Evolutionary conservation across 108 stramenopile species (phyloP).

Genomic region (Fragilariopsis cylindrus): DNA sequence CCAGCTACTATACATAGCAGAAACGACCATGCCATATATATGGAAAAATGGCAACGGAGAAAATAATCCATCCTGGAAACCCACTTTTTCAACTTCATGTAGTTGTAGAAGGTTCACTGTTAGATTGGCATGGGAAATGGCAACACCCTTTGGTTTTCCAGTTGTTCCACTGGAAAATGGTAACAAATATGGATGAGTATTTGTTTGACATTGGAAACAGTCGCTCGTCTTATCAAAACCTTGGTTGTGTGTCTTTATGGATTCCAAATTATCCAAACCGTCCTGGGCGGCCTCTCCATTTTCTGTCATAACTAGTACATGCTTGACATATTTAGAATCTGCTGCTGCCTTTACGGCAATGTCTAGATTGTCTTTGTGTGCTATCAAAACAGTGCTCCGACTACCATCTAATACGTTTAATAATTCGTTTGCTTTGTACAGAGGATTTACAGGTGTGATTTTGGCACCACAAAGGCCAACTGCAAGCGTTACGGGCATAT

Average conservation of each 20-base stretch:
- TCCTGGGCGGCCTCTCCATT: slow-evolving; percentile 46
- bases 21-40: slow-evolving; percentile 81
- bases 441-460: slow-evolving; percentile 85
- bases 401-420: slow-evolving; percentile 60
- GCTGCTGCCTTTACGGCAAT: slow-evolving; percentile 68
- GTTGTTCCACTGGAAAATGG: slow-evolving; percentile 95
- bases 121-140: slow-evolving; percentile 67
- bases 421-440: slow-evolving; percentile 71
- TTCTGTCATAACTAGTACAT: slow-evolving; percentile 75
- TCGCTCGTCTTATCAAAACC: slow-evolving; percentile 41
- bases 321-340: slow-evolving; percentile 44
- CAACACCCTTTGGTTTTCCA: slow-evolving; percentile 94
- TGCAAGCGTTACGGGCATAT: slow-evolving; percentile 71
- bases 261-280: slow-evolving; percentile 58
- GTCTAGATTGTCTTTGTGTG: slow-evolving; percentile 61
- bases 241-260: slow-evolving; percentile 37
- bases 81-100: slow-evolving; percentile 59
- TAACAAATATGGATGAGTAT: slow-evolving; percentile 66
- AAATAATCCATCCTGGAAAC: slow-evolving; percentile 59
- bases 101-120: slow-evolving; percentile 74
- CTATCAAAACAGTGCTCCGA: slow-evolving; percentile 62
- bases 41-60: slow-evolving; percentile 93
- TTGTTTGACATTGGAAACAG: slow-evolving; percentile 45
- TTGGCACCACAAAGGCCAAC: slow-evolving; percentile 77
- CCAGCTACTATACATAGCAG: slow-evolving; percentile 64